Evolutionary conservation across 805 yeast species (phyloP).

Genomic region (Tetrapisispora pingtungensis): DNA sequence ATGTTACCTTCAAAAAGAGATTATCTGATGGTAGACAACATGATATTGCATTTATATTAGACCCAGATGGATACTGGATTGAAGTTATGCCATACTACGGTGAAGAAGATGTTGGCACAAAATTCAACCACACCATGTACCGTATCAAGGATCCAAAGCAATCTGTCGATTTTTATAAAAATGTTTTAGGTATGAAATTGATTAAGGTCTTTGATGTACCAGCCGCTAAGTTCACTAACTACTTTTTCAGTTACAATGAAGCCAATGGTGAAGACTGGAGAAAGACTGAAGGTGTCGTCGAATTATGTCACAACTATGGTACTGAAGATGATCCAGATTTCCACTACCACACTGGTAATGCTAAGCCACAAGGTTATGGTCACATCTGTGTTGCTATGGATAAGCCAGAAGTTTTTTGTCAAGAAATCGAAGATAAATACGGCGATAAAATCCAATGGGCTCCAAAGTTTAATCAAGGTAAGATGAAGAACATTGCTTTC

Average conservation of each 20-base stretch:
- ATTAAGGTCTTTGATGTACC: constrained; percentile 46
- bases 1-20: constrained; percentile 73
- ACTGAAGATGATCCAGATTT: constrained; percentile 72
- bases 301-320: constrained; percentile 93
- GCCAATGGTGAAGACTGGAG: constrained; percentile 34
- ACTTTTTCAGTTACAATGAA: constrained; percentile 65
- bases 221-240: constrained; percentile 72
- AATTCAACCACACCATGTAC: constrained; percentile 84
- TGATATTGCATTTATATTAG: constrained; percentile 87
- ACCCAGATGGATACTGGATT: constrained; percentile 96
- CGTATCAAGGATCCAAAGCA: constrained; percentile 76
- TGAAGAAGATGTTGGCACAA: constrained; percentile 16
- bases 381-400: constrained; percentile 69
- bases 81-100: constrained; percentile 58
- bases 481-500: constrained; percentile 55
- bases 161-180: constrained; percentile 69
- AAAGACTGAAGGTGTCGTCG: constrained; percentile 60
- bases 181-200: constrained; percentile 73
- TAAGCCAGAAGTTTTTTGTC: constrained; percentile 41
- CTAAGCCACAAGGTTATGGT: constrained; percentile 72
- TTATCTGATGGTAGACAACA: constrained; percentile 85
- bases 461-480: constrained; percentile 45
- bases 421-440: constrained; percentile 35
- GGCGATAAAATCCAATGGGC: constrained; percentile 52
- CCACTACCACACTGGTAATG: constrained; percentile 76